A percentile compares a stretch with the other conserved stretches of the same genome.
phyloP scores from a whole-genome alignment of 2,329 filamentous ascomycete species.

The Clarireedia hainanense region DNA sequence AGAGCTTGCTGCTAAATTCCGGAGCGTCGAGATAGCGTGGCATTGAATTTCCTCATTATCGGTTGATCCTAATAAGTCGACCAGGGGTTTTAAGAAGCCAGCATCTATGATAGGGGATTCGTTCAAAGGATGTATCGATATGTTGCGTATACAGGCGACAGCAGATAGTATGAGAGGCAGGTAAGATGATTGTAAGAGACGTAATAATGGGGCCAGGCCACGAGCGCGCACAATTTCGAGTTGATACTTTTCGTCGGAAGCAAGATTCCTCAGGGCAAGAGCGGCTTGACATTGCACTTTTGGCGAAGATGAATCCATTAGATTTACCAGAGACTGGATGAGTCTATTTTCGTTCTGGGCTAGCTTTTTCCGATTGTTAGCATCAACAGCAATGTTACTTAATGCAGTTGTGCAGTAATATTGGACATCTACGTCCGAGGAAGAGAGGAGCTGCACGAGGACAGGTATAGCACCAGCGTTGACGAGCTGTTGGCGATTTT shows the following conservation, averaged over 20 bases:
- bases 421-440: conserved; percentile 91
- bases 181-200: conserved; percentile 89
- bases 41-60: conserved; percentile 99
- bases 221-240: conserved; percentile 90
- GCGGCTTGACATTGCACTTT: conserved; percentile 98
- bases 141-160: conserved; percentile 96
- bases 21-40: conserved; percentile 92
- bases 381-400: conserved; percentile 96
- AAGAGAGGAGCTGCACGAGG: conserved; percentile 87
- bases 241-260: conserved; percentile 97
- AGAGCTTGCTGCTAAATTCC: conserved; percentile 92
- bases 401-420: conserved; percentile 99
- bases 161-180: conserved; percentile 92
- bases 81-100: conserved; percentile 86
- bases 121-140: conserved; percentile 95
- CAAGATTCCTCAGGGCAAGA: conserved; percentile 84
- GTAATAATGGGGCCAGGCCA: conserved; percentile 76
- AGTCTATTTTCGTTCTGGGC: conserved; percentile 85
- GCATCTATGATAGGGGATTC: conserved; percentile 98
- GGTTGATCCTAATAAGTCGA: conserved; percentile 87
- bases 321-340: conserved; percentile 85
- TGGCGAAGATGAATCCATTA: conserved; percentile 95
- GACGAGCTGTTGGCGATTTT: conserved; percentile 95
- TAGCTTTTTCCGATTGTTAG: conserved; percentile 81
- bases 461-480: conserved; percentile 97